Conservation (phyloP, 768 basidiomycete genomes). For the Boletus vinaceobasis region DNA sequence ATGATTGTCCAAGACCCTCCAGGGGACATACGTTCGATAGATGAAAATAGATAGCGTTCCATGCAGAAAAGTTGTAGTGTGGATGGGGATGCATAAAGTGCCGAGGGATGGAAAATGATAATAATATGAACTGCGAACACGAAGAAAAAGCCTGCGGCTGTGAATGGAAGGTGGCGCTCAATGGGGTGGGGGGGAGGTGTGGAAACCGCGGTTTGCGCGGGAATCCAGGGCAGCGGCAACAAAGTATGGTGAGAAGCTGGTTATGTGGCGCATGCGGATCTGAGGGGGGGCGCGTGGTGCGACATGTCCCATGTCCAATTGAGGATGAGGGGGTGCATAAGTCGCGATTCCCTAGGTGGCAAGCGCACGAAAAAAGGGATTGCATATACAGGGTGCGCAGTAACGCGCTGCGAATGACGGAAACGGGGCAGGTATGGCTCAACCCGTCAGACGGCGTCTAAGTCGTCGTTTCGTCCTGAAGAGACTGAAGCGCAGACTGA, state of each 20-base stretch:
- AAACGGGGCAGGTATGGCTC: slow-evolving; percentile 6
- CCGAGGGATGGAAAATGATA: slow-evolving; percentile 21
- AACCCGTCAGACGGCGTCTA: slow-evolving; percentile 27
- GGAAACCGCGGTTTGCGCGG: slow-evolving; percentile 16
- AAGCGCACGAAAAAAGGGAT: slow-evolving; percentile 19
- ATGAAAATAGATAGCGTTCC: slow-evolving; percentile 32
- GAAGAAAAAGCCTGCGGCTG: slow-evolving; percentile 11
- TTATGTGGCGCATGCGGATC: slow-evolving; percentile 21
- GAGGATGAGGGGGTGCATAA: slow-evolving; percentile 16
- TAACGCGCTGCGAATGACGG: slow-evolving; percentile 10
- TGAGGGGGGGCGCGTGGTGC: slow-evolving; percentile 22
- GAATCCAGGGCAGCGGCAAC: slow-evolving; percentile 18
- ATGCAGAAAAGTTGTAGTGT: slow-evolving; percentile 24
- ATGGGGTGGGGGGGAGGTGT: neutral
- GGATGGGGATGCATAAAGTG: slow-evolving; percentile 28
- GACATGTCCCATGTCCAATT: slow-evolving; percentile 20
- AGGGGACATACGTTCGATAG: slow-evolving; percentile 21
- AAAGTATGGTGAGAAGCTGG: slow-evolving; percentile 15
- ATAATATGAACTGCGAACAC: slow-evolving; percentile 24
- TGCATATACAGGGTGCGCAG: slow-evolving; percentile 23
- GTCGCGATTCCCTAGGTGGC: slow-evolving; percentile 25
- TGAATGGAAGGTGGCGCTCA: slow-evolving; percentile 3
- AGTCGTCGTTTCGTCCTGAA: slow-evolving; percentile 49
- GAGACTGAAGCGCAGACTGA: slow-evolving; percentile 54
- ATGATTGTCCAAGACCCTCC: slow-evolving; percentile 22